These are phyloP conservation scores for Hansenula anomala DNA, from an alignment of 1,139 yeast genomes.

Conservation along the genomic window DNA sequence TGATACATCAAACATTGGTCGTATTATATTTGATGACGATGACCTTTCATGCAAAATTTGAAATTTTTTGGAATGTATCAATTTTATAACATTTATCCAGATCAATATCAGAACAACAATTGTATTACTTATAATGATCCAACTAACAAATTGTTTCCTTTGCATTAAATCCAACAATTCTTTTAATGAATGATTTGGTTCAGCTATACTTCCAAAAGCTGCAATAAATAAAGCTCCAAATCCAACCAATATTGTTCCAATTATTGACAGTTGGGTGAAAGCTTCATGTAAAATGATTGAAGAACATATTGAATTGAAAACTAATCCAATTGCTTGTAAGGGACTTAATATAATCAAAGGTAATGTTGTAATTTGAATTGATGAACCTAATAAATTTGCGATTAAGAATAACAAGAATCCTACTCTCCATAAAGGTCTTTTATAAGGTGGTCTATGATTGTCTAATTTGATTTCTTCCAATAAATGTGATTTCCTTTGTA, in stretches of 20 bases:
- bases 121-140: slow-evolving; percentile 35
- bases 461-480: slow-evolving; percentile 26
- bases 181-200: slow-evolving; percentile 45
- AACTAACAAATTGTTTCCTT: slow-evolving; percentile 36
- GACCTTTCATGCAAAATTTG: not conserved
- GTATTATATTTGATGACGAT: slow-evolving; percentile 4
- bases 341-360: slow-evolving; percentile 82
- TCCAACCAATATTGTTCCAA: slow-evolving; percentile 67
- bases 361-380: slow-evolving; percentile 77
- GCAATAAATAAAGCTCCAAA: slow-evolving; percentile 82
- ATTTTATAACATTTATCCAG: slow-evolving; percentile 19
- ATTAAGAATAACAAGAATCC: slow-evolving; percentile 69
- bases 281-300: slow-evolving; percentile 62
- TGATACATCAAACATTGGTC: slow-evolving; percentile 5
- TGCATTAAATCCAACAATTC: slow-evolving; percentile 38
- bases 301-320: slow-evolving; percentile 79
- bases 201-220: slow-evolving; percentile 56
- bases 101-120: slow-evolving; percentile 23
- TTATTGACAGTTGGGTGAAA: slow-evolving; percentile 51
- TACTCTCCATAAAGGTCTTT: slow-evolving; percentile 66
- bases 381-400: slow-evolving; percentile 76
- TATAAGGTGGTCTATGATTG: slow-evolving; percentile 36
- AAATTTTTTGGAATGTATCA: slow-evolving; percentile 5
- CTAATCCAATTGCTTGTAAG: slow-evolving; percentile 80
- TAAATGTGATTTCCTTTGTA: slow-evolving; percentile 77